Percentiles rank a stretch among this genome's conserved stretches.
phyloP scores from a whole-genome alignment of 2,329 filamentous ascomycete species.

The Parascedosporium putredinis region DNA sequence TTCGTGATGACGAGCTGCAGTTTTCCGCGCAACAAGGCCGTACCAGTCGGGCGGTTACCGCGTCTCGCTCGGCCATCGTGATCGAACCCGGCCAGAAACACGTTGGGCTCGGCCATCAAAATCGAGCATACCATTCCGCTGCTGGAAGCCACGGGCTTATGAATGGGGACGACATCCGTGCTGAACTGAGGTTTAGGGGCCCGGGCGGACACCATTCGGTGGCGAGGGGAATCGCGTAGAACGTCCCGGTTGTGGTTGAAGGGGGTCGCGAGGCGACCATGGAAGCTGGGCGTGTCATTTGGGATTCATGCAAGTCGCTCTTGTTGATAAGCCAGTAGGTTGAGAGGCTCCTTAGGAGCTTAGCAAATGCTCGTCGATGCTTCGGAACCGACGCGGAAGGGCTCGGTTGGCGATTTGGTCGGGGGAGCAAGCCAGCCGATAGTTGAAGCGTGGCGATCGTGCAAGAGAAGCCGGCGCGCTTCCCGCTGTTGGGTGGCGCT shows the following conservation, averaged over 20 bases:
- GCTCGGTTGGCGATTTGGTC: background rate
- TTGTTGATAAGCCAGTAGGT: background rate
- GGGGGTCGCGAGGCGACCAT: conserved; percentile 5
- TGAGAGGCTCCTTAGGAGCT: background rate
- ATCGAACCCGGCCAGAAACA: conserved; percentile 72
- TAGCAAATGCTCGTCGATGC: conserved; percentile 5
- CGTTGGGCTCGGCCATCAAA: conserved; percentile 65
- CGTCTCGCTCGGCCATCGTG: conserved; percentile 46
- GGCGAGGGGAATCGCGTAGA: background rate
- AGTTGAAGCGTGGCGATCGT: background rate
- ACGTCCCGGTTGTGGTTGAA: background rate
- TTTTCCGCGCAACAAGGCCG: conserved; percentile 76
- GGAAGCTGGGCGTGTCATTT: background rate
- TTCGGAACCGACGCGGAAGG: background rate
- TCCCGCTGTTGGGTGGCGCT: background rate
- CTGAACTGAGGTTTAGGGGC: background rate
- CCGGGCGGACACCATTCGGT: background rate
- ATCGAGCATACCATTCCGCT: conserved; percentile 68
- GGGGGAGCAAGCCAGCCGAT: conserved; percentile 1
- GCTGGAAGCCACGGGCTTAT: conserved; percentile 66
- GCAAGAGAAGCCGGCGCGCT: background rate
- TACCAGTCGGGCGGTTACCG: conserved; percentile 55
- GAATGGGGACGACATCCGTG: background rate
- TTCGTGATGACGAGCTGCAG: conserved; percentile 76
- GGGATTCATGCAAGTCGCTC: background rate